Evolutionary conservation across 1,139 yeast genomes (phyloP).

Genomic region (Debaryomyces subglobosus): DNA sequence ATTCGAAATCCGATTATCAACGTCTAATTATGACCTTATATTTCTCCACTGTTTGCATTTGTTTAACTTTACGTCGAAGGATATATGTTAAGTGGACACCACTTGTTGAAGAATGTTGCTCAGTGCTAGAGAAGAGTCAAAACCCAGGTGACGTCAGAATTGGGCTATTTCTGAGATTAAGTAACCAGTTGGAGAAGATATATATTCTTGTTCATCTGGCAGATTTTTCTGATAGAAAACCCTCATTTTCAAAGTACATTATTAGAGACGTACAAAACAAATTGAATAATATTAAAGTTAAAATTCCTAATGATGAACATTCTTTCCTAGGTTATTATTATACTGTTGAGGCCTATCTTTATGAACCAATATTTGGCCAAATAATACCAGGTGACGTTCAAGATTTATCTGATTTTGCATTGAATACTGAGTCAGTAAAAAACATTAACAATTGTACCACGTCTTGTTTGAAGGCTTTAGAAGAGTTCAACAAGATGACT

Average conservation of each 20-base stretch:
- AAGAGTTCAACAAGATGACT: conserved; percentile 48
- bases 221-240: conserved; percentile 28
- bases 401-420: conserved; percentile 16
- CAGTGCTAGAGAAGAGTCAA: conserved; percentile 41
- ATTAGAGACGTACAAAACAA: conserved; percentile 46
- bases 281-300: conserved; percentile 38
- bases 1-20: conserved; percentile 40
- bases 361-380: conserved; percentile 57
- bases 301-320: conserved; percentile 43
- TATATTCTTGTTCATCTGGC: conserved; percentile 52
- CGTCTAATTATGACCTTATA: conserved; percentile 52
- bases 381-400: conserved; percentile 23
- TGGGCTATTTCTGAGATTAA: conserved; percentile 63
- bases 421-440: conserved; percentile 33
- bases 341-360: conserved; percentile 74
- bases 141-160: conserved; percentile 38
- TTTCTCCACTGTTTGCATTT: conserved; percentile 53
- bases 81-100: conserved; percentile 60
- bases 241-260: conserved; percentile 33
- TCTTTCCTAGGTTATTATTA: conserved; percentile 54
- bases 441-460: conserved; percentile 55
- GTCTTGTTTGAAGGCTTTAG: conserved; percentile 56
- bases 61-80: conserved; percentile 55
- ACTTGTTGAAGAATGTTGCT: conserved; percentile 66
- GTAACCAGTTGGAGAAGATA: conserved; percentile 63